A percentile compares a stretch with the other conserved stretches of the same genome.
Conservation (phyloP, 2,329 filamentous ascomycete species). For the Achaetomium macrosporum region DNA sequence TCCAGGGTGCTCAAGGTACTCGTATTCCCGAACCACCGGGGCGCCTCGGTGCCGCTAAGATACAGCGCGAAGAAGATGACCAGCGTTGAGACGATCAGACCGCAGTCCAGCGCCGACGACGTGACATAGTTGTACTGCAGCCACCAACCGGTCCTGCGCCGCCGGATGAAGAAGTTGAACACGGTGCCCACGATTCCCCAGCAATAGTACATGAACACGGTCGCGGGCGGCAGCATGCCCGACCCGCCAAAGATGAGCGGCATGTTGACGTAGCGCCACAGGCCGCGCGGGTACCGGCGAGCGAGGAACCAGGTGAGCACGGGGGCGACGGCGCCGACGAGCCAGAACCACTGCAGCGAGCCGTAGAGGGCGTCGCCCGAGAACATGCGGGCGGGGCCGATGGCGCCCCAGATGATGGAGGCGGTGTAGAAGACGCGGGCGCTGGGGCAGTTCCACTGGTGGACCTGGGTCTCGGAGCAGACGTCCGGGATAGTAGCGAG, state of each 20-base stretch:
- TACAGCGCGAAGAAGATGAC: constrained; percentile 65
- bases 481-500: constrained; percentile 56
- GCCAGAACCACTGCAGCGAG: constrained; percentile 64
- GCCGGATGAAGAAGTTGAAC: constrained; percentile 64
- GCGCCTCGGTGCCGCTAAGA: constrained; percentile 49
- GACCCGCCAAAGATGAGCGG: constrained; percentile 64
- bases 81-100: constrained; percentile 59
- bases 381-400: constrained; percentile 66
- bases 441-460: constrained; percentile 52
- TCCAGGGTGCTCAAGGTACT: constrained; percentile 44
- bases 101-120: constrained; percentile 64
- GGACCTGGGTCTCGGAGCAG: constrained; percentile 48
- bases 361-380: constrained; percentile 56
- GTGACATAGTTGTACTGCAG: constrained; percentile 72
- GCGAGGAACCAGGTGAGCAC: constrained; percentile 58
- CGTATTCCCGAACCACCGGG: constrained; percentile 59
- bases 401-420: constrained; percentile 67
- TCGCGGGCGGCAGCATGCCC: constrained; percentile 61
- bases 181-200: constrained; percentile 63
- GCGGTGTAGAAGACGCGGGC: constrained; percentile 59
- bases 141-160: constrained; percentile 67
- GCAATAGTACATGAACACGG: constrained; percentile 63
- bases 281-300: constrained; percentile 53
- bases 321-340: constrained; percentile 58
- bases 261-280: constrained; percentile 60